Evolutionary conservation across 257 asterid species (phyloP).

Genomic region (Nicotiana knightiana): DNA sequence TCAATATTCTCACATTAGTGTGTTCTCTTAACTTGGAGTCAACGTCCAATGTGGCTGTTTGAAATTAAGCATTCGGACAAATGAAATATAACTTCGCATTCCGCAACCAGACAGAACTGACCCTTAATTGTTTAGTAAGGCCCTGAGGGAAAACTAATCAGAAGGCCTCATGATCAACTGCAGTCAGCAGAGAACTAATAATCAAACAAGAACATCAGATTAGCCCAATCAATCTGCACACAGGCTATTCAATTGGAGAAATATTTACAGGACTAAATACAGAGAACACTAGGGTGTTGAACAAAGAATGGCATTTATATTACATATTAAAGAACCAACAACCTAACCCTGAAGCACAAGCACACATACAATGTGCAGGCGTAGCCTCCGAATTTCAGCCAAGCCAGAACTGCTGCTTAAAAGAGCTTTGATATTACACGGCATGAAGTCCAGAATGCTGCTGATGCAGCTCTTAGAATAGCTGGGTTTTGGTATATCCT

Average conservation of each 20-base stretch:
- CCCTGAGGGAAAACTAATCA: not conserved
- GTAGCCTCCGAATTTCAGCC: not conserved
- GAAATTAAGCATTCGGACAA: too few relatives aligned
- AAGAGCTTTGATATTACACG: conserved; percentile 80
- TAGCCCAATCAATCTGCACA: conserved; percentile 5
- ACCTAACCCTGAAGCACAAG: not conserved
- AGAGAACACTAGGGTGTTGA: not conserved
- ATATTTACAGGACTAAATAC: conserved; percentile 20
- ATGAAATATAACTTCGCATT: not conserved
- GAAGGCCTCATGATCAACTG: not conserved
- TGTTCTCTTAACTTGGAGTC: too few relatives aligned
- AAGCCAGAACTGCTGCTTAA: conserved; percentile 29
- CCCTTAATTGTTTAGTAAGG: not conserved
- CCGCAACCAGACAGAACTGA: not conserved
- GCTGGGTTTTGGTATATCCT: conserved; percentile 96
- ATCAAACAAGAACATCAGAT: not conserved
- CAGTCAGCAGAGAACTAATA: not conserved
- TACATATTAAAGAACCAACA: conserved; percentile 18
- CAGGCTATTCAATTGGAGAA: conserved; percentile 11
- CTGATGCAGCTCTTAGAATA: conserved; percentile 68
- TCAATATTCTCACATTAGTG: too few relatives aligned
- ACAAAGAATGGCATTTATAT: conserved; percentile 17
- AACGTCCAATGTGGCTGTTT: too few relatives aligned
- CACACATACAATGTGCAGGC: not conserved
- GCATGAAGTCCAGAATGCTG: conserved; percentile 95